Base-by-base conservation (phyloP, 345 rosid genomes). In the Rhizophora apiculata region DNA sequence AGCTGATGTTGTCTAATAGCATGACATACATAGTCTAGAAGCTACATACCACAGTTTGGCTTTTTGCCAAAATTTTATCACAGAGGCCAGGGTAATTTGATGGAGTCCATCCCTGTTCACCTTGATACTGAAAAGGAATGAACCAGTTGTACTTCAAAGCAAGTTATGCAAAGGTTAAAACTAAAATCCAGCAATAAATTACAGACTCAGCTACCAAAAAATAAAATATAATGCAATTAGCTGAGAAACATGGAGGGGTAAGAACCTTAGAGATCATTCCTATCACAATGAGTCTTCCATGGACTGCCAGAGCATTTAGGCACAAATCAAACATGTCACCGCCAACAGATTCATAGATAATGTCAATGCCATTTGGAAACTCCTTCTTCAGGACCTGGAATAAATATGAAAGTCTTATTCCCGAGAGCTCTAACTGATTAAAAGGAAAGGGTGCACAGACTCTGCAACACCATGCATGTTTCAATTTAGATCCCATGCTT, bases 181-280 rank as follows among this genome's bases (percentile, higher is more conserved):
- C 53, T 64, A 63, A 29, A 59, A 67, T 39, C 21, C 19, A 57
- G 13, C 62, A 1, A 22, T 3, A 54, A 34, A 24, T 67, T 24
- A 18, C 27, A 55, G 37, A 48, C 18, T 16, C 0, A 8, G 27
- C 59, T 55, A 22, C 26, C 0, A 27, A 56, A 15, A 30, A 0
- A 10, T 65, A 34, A 66, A 20, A 52, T 39, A 67, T 53, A 63
- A 63, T 4, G 20, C 54, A 49, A 49, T 56, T 9, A 36, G 2
- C 8, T 31, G 46, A 71, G 61, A 68, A 62, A 64, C 22, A 2
- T 51, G 20, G 27, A 39, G 61, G 65, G 60, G 62, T 73, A 18
- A 31, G 21, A 79, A 91, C 99, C 99, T 95, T 92, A 24, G 99
- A 95, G 53, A 95, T 95, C 99, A 95, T 95, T 83, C 99, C 99